A percentile compares a stretch with the other conserved stretches of the same genome.
Evolutionary conservation across 352 stramenopile genomes (phyloP).

Genomic region (Globisporangium canariense): DNA sequence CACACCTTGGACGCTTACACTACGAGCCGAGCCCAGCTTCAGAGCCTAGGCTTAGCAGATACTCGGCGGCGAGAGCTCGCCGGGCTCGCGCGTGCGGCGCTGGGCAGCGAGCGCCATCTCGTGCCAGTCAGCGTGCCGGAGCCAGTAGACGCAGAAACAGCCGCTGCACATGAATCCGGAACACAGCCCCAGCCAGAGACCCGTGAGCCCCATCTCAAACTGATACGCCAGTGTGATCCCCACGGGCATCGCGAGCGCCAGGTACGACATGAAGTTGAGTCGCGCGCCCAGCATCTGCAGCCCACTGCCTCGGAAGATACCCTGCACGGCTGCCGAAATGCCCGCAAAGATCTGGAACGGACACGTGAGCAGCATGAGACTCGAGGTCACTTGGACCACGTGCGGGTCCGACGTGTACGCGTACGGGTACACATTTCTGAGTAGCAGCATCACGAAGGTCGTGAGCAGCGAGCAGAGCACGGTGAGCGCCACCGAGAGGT

Average conservation of each 20-base stretch:
- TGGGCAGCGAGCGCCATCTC: slow-evolving; percentile 59
- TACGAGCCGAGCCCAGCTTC: neutral
- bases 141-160: slow-evolving; percentile 66
- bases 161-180: slow-evolving; percentile 60
- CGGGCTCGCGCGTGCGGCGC: slow-evolving; percentile 44
- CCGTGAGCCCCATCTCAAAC: slow-evolving; percentile 56
- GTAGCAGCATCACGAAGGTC: slow-evolving; percentile 51
- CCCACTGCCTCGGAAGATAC: slow-evolving; percentile 77
- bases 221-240: slow-evolving; percentile 70
- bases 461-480: slow-evolving; percentile 40
- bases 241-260: slow-evolving; percentile 76
- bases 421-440: slow-evolving; percentile 54
- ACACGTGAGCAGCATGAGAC: slow-evolving; percentile 65
- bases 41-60: slow-evolving; percentile 19
- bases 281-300: slow-evolving; percentile 76
- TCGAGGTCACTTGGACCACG: slow-evolving; percentile 49
- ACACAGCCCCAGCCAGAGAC: slow-evolving; percentile 82
- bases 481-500: slow-evolving; percentile 48
- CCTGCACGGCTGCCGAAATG: slow-evolving; percentile 64
- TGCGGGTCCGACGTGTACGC: slow-evolving; percentile 55
- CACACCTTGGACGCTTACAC: neutral
- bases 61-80: slow-evolving; percentile 26
- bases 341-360: slow-evolving; percentile 84
- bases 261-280: slow-evolving; percentile 87
- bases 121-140: slow-evolving; percentile 69